phyloP scores from a whole-genome alignment of 2,329 filamentous ascomycete species.

The Pestalotiopsis sp. region DNA sequence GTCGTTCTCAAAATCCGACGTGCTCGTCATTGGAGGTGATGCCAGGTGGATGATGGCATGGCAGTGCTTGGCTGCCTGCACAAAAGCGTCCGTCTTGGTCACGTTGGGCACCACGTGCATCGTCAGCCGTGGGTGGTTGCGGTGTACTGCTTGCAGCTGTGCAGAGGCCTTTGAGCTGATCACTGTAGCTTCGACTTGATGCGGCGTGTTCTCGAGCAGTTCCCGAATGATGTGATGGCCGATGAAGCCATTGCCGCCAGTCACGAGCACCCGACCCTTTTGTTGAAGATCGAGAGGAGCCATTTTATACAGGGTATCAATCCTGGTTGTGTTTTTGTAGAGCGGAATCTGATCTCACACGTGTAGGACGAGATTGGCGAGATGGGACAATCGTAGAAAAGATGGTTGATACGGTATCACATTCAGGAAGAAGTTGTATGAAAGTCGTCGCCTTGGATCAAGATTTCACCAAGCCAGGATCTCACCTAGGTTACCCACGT shows the following conservation, averaged over 20 bases:
- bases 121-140: background rate
- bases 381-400: no score
- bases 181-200: conserved; percentile 4
- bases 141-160: background rate
- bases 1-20: conserved; percentile 36
- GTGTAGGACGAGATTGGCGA: no score
- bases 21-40: background rate
- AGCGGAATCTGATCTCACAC: no score
- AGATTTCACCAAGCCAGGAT: no score
- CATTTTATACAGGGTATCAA: background rate
- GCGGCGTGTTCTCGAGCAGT: conserved; percentile 1
- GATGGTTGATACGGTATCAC: no score
- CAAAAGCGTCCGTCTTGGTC: conserved; percentile 3
- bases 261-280: conserved; percentile 6
- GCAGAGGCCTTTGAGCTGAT: background rate
- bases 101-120: conserved; percentile 3
- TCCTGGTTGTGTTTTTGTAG: no score
- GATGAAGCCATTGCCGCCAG: conserved; percentile 10
- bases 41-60: conserved; percentile 9
- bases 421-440: no score
- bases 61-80: background rate
- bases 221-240: conserved; percentile 6
- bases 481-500: no score
- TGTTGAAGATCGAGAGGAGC: background rate
- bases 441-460: no score